Conservation (phyloP, 176 grass and related monocot species). For the Lolium rigidum region DNA sequence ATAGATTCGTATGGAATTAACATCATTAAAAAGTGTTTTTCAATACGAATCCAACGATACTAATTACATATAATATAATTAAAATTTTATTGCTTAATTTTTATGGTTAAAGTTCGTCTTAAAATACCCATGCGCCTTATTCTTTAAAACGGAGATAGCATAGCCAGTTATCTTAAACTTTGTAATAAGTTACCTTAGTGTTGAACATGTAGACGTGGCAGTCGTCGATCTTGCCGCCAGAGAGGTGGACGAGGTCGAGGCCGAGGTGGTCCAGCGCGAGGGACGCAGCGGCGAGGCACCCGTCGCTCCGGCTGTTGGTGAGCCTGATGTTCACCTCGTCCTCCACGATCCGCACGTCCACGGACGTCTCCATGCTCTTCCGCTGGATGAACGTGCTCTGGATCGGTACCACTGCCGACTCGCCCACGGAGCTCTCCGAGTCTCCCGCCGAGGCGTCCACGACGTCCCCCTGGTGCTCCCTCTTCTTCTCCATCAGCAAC, state of each 20-base stretch:
- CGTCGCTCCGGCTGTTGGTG: conserved; percentile 72
- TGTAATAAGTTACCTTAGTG: conserved; percentile 55
- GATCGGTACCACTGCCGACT: conserved; percentile 42
- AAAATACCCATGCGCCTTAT: too few species aligned
- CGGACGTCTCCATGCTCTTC: conserved; percentile 78
- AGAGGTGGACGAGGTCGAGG: conserved; percentile 84
- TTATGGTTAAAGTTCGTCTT: too few species aligned
- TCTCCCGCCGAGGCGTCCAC: conserved; percentile 35
- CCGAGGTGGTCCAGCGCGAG: conserved; percentile 72
- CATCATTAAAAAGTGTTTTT: too few species aligned
- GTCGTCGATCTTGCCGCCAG: conserved; percentile 85
- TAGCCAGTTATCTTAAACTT: too few species aligned
- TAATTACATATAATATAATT: too few species aligned
- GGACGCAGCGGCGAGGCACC: conserved; percentile 70
- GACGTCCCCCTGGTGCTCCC: conserved; percentile 55
- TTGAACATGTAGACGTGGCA: conserved; percentile 98
- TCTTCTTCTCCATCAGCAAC: conserved; percentile 73
- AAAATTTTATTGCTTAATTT: too few species aligned
- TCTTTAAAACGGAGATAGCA: too few species aligned
- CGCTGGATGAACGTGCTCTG: conserved; percentile 89
- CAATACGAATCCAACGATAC: too few species aligned
- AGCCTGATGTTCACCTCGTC: conserved; percentile 98
- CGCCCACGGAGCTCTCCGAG: conserved; percentile 57
- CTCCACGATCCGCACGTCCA: conserved; percentile 95
- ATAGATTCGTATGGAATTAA: too few species aligned